Conservation (phyloP, 2,329 filamentous ascomycete species). For the Scedosporium aurantiacum region DNA sequence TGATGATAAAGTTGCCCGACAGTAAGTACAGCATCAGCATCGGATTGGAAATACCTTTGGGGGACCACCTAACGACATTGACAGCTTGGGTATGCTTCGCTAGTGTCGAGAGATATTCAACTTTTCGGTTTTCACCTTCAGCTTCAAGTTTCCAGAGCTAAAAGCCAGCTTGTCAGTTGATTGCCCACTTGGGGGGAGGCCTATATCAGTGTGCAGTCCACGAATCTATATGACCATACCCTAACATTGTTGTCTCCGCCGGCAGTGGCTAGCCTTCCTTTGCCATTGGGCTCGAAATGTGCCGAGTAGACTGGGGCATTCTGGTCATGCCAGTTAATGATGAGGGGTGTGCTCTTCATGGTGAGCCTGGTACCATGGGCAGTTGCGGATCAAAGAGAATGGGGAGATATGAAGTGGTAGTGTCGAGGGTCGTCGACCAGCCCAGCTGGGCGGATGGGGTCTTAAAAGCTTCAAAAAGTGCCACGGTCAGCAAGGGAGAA, state of each 20-base stretch:
- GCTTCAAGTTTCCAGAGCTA: slow-evolving; percentile 86
- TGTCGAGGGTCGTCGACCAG: neutral
- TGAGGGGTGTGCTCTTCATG: slow-evolving; percentile 94
- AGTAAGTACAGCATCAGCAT: no score
- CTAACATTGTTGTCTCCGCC: slow-evolving; percentile 95
- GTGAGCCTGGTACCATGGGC: slow-evolving; percentile 14
- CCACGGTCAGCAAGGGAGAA: neutral
- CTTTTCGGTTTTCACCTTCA: slow-evolving; percentile 74
- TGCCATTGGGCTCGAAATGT: slow-evolving; percentile 88
- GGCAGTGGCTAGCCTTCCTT: slow-evolving; percentile 82
- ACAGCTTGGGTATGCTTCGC: slow-evolving; percentile 93
- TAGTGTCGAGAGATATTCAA: slow-evolving; percentile 85
- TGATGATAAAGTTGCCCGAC: no score
- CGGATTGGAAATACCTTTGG: slow-evolving; percentile 58
- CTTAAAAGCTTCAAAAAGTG: neutral
- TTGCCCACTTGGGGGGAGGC: neutral
- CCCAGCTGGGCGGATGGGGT: neutral
- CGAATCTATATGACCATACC: slow-evolving; percentile 31
- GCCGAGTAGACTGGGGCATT: slow-evolving; percentile 95
- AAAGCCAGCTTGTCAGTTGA: neutral
- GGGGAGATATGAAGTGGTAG: neutral
- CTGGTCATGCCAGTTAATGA: slow-evolving; percentile 98
- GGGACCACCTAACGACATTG: slow-evolving; percentile 94
- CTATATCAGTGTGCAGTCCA: neutral
- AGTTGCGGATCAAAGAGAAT: neutral